Conservation (phyloP, 2,329 filamentous ascomycete genomes). For the Aureobasidium sp. region DNA sequence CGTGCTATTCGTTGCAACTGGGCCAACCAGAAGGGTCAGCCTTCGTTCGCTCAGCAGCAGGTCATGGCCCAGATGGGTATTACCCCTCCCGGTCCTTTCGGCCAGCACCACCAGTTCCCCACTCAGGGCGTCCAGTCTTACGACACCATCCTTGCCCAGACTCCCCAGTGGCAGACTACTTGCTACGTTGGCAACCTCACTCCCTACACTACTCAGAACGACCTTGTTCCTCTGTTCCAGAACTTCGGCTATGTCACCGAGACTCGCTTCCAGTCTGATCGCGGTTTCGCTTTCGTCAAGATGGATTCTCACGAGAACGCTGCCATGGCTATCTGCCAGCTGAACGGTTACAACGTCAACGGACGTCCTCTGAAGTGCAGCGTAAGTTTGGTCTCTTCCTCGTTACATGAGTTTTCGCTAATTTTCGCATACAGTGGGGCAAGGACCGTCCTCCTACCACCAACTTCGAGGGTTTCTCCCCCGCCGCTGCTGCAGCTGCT, state of each 20-base stretch:
- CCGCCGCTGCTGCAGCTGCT: constrained; percentile 61
- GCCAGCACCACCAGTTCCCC: constrained; percentile 86
- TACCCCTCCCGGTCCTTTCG: constrained; percentile 92
- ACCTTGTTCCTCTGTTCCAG: constrained; percentile 95
- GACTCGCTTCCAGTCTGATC: constrained; percentile 94
- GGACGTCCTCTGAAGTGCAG: constrained; percentile 96
- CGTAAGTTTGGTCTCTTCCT: constrained; percentile 51
- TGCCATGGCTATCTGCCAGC: constrained; percentile 94
- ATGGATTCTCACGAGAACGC: constrained; percentile 99
- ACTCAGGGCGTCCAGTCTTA: constrained; percentile 95
- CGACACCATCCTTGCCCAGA: constrained; percentile 93
- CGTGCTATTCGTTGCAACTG: constrained; percentile 98
- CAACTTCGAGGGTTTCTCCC: constrained; percentile 73
- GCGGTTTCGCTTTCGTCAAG: constrained; percentile 97
- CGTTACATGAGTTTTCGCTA: constrained; percentile 14
- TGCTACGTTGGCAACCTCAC: constrained; percentile 97
- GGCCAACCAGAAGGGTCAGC: constrained; percentile 99
- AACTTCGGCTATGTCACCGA: constrained; percentile 98
- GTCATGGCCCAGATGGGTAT: constrained; percentile 97
- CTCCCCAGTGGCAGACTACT: constrained; percentile 95
- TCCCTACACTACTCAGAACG: constrained; percentile 92
- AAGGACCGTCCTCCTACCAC: constrained; percentile 92
- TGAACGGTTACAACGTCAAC: constrained; percentile 97
- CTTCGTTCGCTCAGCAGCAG: constrained; percentile 95
- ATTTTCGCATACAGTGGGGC: constrained; percentile 64